Conservation (phyloP, 805 yeast species). For the Wickerhamomyces tratensis region DNA sequence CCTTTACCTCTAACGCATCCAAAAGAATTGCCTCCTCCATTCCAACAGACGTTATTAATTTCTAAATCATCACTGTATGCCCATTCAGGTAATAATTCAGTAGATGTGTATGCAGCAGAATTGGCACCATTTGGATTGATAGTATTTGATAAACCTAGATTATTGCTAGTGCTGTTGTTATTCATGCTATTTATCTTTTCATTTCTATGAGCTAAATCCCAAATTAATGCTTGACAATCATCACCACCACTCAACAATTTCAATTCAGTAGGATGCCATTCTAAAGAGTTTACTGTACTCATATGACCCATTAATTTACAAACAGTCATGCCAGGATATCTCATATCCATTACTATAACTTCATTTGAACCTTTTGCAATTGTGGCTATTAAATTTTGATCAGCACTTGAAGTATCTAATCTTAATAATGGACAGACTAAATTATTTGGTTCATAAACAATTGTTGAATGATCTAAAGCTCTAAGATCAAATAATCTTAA, state of each 20-base stretch:
- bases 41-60: conserved; percentile 73
- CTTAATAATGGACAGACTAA: conserved; percentile 49
- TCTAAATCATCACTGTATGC: conserved; percentile 60
- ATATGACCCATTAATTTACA: conserved; percentile 58
- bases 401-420: conserved; percentile 68
- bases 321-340: conserved; percentile 81
- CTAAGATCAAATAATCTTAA: conserved; percentile 88
- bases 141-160: neutral
- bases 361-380: conserved; percentile 61
- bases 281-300: conserved; percentile 59
- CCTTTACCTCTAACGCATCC: conserved; percentile 41
- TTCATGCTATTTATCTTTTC: neutral
- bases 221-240: conserved; percentile 62
- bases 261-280: conserved; percentile 78
- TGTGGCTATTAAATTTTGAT: conserved; percentile 78
- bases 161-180: conserved; percentile 1
- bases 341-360: conserved; percentile 67
- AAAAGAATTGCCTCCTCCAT: conserved; percentile 66
- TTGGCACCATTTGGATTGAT: no score
- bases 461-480: conserved; percentile 86
- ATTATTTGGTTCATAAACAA: conserved; percentile 66
- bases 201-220: conserved; percentile 38
- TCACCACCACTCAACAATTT: conserved; percentile 56
- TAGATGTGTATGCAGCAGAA: no score
- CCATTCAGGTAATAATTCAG: conserved; percentile 22